Base-by-base conservation (phyloP, 2,329 filamentous ascomycete species). In the Aspergillus persii region DNA sequence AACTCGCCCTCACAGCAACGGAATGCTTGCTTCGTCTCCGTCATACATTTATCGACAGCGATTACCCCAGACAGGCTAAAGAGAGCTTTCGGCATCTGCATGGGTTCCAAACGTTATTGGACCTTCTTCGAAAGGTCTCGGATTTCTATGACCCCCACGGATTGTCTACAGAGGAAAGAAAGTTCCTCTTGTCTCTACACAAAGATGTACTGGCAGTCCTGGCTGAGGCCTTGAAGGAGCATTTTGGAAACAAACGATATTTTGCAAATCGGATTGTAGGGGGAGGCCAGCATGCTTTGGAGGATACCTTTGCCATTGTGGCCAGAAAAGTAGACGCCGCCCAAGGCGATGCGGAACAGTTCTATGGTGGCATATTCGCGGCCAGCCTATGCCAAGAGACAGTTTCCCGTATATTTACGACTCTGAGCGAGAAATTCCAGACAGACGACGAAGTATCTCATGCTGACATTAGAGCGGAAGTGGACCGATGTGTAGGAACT, bases 241-340 rank as follows among this genome's bases (percentile, higher is more conserved):
- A 98, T 74, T 83, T 89, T 50, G 94, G 93, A 23, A 99, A 98
- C 76, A 85, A 89, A 69, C 86, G 90, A 66, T 97, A 94, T 78
- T 98, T 98, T 73, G 85, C 86, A 59, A 88, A 87, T 65, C 83
- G 86, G 65, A 86, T 96, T 31, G 85, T 90, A 59, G 87, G 86
- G 26, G 90, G 88, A 58, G 92, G 94, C 3, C 96, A 92, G 88
- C 83, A 87, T 63, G 85, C 87, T 7, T 74, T 97, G 56, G 88
- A 95, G 69, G 85, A 90, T 70, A 85, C 85, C 5, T 83, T 77
- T 85, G 84, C 62, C 86, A 86, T 72, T 86, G 88, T 73, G 85
- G 89, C 36, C 77, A 87, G 55, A 82, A 88, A 56, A 84, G 84
- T 63, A 83, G 64, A 67, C 48, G 57, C 61, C 26, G 56, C 55